phyloP scores from a whole-genome alignment of 2,329 filamentous ascomycete genomes.

The Blastomyces parvus region DNA sequence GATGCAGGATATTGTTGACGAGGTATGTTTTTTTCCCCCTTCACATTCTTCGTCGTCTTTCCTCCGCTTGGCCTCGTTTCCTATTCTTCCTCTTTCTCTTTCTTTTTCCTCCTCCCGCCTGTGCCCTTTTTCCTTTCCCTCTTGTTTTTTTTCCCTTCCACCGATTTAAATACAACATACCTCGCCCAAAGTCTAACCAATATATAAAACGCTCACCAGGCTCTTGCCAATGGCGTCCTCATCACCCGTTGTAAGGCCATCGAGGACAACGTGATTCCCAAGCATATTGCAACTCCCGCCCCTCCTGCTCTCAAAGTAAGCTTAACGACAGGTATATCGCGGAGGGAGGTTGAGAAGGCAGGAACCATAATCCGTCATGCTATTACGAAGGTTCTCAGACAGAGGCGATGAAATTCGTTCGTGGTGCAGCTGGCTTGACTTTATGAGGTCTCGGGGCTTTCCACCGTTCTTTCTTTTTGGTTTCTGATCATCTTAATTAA shows the following conservation, averaged over 20 bases:
- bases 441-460: not conserved
- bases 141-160: not conserved
- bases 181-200: not conserved
- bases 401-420: slow-evolving; percentile 24
- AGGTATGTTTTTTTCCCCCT: slow-evolving; percentile 50
- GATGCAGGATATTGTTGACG: slow-evolving; percentile 87
- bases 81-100: not conserved
- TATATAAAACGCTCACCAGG: slow-evolving; percentile 40
- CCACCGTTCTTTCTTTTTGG: not conserved
- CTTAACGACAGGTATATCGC: slow-evolving; percentile 74
- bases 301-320: slow-evolving; percentile 84
- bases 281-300: slow-evolving; percentile 60
- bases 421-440: slow-evolving; percentile 3
- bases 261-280: slow-evolving; percentile 55
- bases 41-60: not conserved
- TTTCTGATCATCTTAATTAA: not conserved
- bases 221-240: slow-evolving; percentile 76
- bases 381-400: slow-evolving; percentile 78
- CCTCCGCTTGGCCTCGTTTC: not conserved
- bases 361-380: slow-evolving; percentile 81
- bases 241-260: slow-evolving; percentile 78
- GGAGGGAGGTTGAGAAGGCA: slow-evolving; percentile 93
- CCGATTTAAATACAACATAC: not conserved
- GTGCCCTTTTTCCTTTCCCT: not conserved
- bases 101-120: not conserved